Conservation (phyloP, 495 filamentous ascomycete species). For the Hyphodiscus hymeniophilus region DNA sequence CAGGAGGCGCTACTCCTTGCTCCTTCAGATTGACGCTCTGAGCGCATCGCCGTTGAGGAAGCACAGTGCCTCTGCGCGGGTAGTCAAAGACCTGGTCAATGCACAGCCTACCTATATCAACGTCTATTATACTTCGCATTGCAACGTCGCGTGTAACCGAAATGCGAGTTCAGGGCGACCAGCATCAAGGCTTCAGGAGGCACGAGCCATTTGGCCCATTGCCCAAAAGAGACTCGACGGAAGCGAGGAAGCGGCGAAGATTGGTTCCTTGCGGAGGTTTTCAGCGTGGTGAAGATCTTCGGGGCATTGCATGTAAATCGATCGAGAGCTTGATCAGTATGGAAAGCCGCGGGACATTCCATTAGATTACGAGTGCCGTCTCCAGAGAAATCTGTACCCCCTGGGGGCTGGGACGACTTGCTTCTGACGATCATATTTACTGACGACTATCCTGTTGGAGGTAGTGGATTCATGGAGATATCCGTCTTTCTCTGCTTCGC, state of each 20-base stretch:
- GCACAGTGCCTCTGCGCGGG: constrained; percentile 2
- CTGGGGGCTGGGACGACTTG: constrained; percentile 9
- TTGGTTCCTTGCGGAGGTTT: constrained; percentile 17
- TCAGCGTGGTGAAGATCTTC: constrained; percentile 12
- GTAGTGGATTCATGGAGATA: background rate
- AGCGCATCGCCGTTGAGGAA: constrained; percentile 11
- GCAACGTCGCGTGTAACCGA: constrained; percentile 17
- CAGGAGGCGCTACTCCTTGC: background rate
- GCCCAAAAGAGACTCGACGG: background rate
- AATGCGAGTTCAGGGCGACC: background rate
- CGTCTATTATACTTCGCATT: constrained; percentile 15
- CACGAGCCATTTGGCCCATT: constrained; percentile 1
- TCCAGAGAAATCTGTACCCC: constrained; percentile 4
- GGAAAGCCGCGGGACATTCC: constrained; percentile 1
- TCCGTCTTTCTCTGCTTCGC: no score
- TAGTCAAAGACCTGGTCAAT: constrained; percentile 3
- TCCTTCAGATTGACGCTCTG: background rate
- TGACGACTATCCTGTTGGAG: background rate
- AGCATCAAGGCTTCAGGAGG: background rate
- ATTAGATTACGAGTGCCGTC: background rate
- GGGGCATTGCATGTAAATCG: constrained; percentile 10
- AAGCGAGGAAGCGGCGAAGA: constrained; percentile 8
- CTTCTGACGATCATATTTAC: constrained; percentile 16
- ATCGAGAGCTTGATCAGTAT: constrained; percentile 8
- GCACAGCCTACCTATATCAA: constrained; percentile 17